Evolutionary conservation across 352 stramenopile genomes (phyloP), one percentile per base, ranked within the genome.

Genomic region (Globisporangium megalacanthum): DNA sequence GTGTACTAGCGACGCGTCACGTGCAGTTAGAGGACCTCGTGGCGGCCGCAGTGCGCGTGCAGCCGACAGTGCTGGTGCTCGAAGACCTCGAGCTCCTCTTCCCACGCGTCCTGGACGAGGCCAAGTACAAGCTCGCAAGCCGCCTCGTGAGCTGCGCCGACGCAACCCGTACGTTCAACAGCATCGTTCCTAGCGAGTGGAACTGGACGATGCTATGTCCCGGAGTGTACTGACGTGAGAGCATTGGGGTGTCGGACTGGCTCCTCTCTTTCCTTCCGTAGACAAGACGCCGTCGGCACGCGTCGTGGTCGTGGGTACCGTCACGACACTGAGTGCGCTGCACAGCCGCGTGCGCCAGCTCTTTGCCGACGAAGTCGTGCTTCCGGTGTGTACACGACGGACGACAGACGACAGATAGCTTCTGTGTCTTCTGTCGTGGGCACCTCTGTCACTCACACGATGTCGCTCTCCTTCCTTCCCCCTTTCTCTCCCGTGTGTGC

Each of bases 51-150:
- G 37, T 91, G 19, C 79, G 81, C 36, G 83, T 89, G 45, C 79
- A 92, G 41, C 85, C 85, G 2, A 73, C 75, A 29, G 55, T 95
- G 17, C 44, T 95, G 20, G 45, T 88, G 19, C 49, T 95, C 4
- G 79, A 92, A 54, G 74, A 93, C 39, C 60, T 95, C 0, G 85
- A 95, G 49, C 52, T 91, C 15, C 60, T 92, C 39, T 95, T 92
- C 35, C 83, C 85, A 0, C 71, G 69, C 35, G 77, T 68, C 5
- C 55, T 92, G 20, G 74, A 91, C n/a, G 83, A 86, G 50, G 72
- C 61, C 33, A 89, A 88, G 61, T 85, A 88, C 65, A 84, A 85
- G 39, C 66, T 88, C 31, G 72, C 89, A 31, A 83, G 77, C 22
- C 73, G 66, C 6, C 70, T 95, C 10, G 70, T 89, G 2, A 66